A percentile compares a stretch with the other conserved stretches of the same genome.
Conservation (phyloP, 1,139 yeast genomes). For the Magnusiomyces clavatus region DNA sequence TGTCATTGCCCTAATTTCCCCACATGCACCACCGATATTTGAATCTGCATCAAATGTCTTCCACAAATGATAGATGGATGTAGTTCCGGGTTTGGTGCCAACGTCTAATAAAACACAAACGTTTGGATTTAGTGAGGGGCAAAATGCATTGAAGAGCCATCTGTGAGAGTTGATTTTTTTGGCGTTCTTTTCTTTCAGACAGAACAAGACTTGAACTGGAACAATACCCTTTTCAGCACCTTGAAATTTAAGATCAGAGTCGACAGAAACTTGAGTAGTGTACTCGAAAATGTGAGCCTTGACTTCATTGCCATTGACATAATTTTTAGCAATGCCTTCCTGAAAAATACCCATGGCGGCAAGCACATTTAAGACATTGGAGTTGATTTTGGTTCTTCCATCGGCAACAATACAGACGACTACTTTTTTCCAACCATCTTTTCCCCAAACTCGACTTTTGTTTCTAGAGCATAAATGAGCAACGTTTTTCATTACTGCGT, state of each 20-base stretch:
- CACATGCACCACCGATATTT: constrained; percentile 97
- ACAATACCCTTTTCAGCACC: constrained; percentile 75
- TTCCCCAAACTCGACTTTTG: constrained; percentile 85
- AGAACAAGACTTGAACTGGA: constrained; percentile 87
- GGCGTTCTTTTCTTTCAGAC: constrained; percentile 81
- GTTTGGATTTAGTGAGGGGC: constrained; percentile 78
- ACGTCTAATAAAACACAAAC: constrained; percentile 83
- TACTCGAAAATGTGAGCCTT: constrained; percentile 91
- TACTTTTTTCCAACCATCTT: constrained; percentile 90
- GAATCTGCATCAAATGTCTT: constrained; percentile 94
- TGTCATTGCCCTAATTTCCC: constrained; percentile 90
- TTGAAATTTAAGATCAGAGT: constrained; percentile 75
- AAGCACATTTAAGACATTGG: constrained; percentile 72
- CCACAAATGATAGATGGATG: constrained; percentile 88
- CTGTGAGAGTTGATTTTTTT: constrained; percentile 93
- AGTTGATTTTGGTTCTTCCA: constrained; percentile 81
- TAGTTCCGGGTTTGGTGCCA: constrained; percentile 86
- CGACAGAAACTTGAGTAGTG: constrained; percentile 82
- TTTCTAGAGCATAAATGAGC: constrained; percentile 77
- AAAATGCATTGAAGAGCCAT: constrained; percentile 93
- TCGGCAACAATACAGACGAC: constrained; percentile 88
- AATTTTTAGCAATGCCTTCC: constrained; percentile 91
- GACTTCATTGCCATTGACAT: constrained; percentile 82
- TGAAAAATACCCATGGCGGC: constrained; percentile 95
- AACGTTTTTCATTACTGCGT: constrained; percentile 85